Percentiles rank a stretch among this genome's conserved stretches.
These are phyloP conservation scores for grape (Vitis vinifera) DNA, from an alignment of 164 flowering plant genomes.

Conservation along the genomic window ASM3070453v1 NC_081819.1:22860501-22861000, in stretches of 20 bases:
- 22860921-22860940: too few relatives aligned
- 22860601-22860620: constrained; percentile 89
- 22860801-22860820: too few relatives aligned
- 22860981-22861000: neutral
- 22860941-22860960: too few relatives aligned
- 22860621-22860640: constrained; percentile 20
- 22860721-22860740: too few relatives aligned
- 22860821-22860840: too few relatives aligned
- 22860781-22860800: too few relatives aligned
- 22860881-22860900: too few relatives aligned
- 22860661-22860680: neutral
- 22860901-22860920: too few relatives aligned
- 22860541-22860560: constrained; percentile 86
- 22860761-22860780: too few relatives aligned
- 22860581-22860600: constrained; percentile 88
- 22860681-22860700: neutral
- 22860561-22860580: constrained; percentile 79
- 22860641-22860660: neutral
- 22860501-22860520: neutral
- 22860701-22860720: neutral
- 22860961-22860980: neutral
- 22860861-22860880: too few relatives aligned
- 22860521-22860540: constrained; percentile 39
- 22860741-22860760: too few relatives aligned
- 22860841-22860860: too few relatives aligned